Evolutionary conservation across 1,284 basidiomycete species (phyloP).

Genomic region (Ceraceosorus bombacis): DNA sequence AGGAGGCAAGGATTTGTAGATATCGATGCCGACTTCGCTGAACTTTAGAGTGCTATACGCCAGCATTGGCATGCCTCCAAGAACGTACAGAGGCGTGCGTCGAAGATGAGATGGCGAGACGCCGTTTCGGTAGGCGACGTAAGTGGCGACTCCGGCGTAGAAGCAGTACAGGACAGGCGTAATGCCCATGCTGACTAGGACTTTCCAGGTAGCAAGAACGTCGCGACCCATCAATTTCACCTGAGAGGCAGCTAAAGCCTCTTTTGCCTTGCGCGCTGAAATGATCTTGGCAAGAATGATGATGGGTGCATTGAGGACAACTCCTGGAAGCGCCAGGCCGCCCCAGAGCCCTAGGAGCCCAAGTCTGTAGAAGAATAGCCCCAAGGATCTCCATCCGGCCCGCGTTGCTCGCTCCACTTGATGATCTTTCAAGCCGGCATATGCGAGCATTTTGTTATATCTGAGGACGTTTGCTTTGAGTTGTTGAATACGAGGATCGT

Average conservation of each 20-base stretch:
- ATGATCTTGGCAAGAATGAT: slow-evolving; percentile 87
- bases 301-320: slow-evolving; percentile 89
- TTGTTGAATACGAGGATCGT: slow-evolving; percentile 80
- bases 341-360: slow-evolving; percentile 77
- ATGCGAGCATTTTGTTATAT: slow-evolving; percentile 83
- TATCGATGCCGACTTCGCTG: slow-evolving; percentile 96
- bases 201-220: slow-evolving; percentile 96
- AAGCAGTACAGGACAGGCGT: slow-evolving; percentile 73
- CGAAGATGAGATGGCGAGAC: slow-evolving; percentile 56
- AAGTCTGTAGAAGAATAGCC: slow-evolving; percentile 76
- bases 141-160: slow-evolving; percentile 58
- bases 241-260: slow-evolving; percentile 89
- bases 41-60: slow-evolving; percentile 94
- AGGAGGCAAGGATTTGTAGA: slow-evolving; percentile 91
- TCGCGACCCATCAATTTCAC: slow-evolving; percentile 94
- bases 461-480: slow-evolving; percentile 76
- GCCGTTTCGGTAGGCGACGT: slow-evolving; percentile 60
- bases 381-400: slow-evolving; percentile 72
- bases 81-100: slow-evolving; percentile 71
- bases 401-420: slow-evolving; percentile 70
- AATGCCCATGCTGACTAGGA: slow-evolving; percentile 84
- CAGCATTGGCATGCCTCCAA: slow-evolving; percentile 73
- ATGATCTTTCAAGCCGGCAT: slow-evolving; percentile 94
- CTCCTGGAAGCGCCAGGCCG: slow-evolving; percentile 79
- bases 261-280: slow-evolving; percentile 83